phyloP scores from a whole-genome alignment of 73 alveolate genomes.

The Paramecium octaurelia region DNA sequence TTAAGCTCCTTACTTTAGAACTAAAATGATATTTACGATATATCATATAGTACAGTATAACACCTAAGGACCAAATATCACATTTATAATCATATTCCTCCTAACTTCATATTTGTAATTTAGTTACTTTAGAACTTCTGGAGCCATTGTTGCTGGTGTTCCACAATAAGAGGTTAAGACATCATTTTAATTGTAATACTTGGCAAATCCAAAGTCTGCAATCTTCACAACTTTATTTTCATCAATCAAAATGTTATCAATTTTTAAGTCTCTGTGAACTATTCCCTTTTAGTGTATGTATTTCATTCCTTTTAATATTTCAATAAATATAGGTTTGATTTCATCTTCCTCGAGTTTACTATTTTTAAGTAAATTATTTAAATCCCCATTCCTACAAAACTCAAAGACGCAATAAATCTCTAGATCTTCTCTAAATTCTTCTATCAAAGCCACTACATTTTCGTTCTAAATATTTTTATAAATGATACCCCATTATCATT shows the following conservation, averaged over 20 bases:
- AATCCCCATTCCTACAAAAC: slow-evolving; percentile 45
- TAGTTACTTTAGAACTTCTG: neutral
- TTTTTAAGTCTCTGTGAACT: slow-evolving; percentile 77
- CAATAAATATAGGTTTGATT: neutral
- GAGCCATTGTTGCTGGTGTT: slow-evolving; percentile 38
- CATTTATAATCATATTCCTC: neutral
- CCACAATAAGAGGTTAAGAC: neutral
- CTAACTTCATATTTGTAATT: neutral
- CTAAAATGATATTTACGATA: neutral
- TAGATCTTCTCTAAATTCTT: neutral
- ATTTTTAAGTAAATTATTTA: neutral
- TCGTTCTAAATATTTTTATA: neutral
- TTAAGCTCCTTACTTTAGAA: neutral
- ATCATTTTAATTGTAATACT: neutral
- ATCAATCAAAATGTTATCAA: neutral
- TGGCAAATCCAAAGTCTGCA: slow-evolving; percentile 62
- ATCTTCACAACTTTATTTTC: slow-evolving; percentile 18
- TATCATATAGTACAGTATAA: neutral
- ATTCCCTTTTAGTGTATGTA: slow-evolving; percentile 73
- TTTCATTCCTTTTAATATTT: slow-evolving; percentile 47
- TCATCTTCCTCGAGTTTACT: neutral
- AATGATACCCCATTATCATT: neutral
- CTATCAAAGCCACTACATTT: neutral
- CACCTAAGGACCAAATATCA: slow-evolving; percentile 34
- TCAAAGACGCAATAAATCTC: slow-evolving; percentile 15